phyloP scores from a whole-genome alignment of 345 rosid species.

The rapeseed (Brassica napus) region DNA sequence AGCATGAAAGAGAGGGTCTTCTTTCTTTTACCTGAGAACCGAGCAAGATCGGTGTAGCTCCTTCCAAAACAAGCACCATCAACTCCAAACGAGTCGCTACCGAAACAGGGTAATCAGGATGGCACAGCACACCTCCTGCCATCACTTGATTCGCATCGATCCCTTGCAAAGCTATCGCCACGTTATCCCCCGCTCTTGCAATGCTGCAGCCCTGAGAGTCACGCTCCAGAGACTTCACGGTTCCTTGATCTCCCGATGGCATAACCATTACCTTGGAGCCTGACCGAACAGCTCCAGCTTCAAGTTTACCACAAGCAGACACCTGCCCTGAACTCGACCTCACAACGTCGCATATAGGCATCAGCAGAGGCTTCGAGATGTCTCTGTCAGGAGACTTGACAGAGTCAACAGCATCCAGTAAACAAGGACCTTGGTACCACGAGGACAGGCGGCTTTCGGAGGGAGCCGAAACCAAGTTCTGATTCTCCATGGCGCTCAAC shows the following conservation, averaged over 20 bases:
- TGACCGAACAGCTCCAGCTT: constrained; percentile 85
- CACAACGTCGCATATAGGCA: constrained; percentile 91
- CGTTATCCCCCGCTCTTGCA: constrained; percentile 93
- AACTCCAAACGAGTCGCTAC: constrained; percentile 72
- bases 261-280: constrained; percentile 88
- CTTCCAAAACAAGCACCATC: constrained; percentile 71
- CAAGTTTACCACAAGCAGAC: constrained; percentile 88
- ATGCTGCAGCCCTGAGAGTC: constrained; percentile 66
- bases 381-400: constrained; percentile 79
- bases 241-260: constrained; percentile 82
- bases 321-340: constrained; percentile 67
- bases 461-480: constrained; percentile 77
- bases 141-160: constrained; percentile 64
- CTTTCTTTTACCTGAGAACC: constrained; percentile 71
- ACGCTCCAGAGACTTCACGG: constrained; percentile 71
- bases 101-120: constrained; percentile 82
- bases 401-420: constrained; percentile 87
- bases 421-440: constrained; percentile 81
- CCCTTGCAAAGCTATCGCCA: constrained; percentile 67
- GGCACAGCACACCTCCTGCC: constrained; percentile 91
- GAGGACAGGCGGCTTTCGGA: constrained; percentile 64
- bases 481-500: constrained; percentile 83
- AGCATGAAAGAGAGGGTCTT: neutral
- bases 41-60: constrained; percentile 67
- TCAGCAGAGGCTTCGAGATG: constrained; percentile 73